phyloP scores from a whole-genome alignment of 1,139 yeast genomes.

The Starmera stellimalicola region DNA sequence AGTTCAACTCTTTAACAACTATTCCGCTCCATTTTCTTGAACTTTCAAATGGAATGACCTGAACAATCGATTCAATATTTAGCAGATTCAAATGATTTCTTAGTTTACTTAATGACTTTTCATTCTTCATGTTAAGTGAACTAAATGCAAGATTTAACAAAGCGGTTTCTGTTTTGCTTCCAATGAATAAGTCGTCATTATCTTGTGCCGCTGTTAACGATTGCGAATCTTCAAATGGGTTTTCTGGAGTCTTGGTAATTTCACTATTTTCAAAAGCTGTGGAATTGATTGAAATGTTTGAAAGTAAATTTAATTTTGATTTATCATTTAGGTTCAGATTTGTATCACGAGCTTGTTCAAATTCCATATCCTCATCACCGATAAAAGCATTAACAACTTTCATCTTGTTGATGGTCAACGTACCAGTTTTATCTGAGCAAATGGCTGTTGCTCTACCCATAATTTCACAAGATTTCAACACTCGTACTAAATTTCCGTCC shows the following conservation, averaged over 20 bases:
- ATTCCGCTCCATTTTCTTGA: conserved; percentile 89
- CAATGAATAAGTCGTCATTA: conserved; percentile 59
- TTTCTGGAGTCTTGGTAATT: conserved; percentile 21
- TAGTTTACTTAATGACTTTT: conserved; percentile 32
- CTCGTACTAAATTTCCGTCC: conserved; percentile 93
- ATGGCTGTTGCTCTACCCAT: conserved; percentile 98
- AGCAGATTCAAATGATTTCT: conserved; percentile 26
- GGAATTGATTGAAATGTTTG: conserved; percentile 69
- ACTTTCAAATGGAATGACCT: conserved; percentile 85
- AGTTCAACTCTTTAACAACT: conserved; percentile 36
- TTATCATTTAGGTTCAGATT: conserved; percentile 28
- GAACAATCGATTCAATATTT: conserved; percentile 37
- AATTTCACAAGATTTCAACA: conserved; percentile 87
- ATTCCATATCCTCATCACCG: conserved; percentile 30
- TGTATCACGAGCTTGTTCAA: conserved; percentile 19
- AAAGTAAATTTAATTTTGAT: conserved; percentile 32
- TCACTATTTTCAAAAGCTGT: conserved; percentile 75
- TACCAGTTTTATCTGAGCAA: conserved; percentile 97
- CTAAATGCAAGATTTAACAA: conserved; percentile 59
- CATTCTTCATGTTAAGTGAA: conserved; percentile 38
- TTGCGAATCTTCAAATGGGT: conserved; percentile 14
- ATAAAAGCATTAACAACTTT: conserved; percentile 70
- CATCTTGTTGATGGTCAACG: conserved; percentile 89
- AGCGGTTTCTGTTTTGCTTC: conserved; percentile 94
- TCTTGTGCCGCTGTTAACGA: conserved; percentile 6